These are phyloP conservation scores for Xerocomus brunneocitrinus DNA, from an alignment of 768 basidiomycete genomes.

Conservation along the genomic window DNA sequence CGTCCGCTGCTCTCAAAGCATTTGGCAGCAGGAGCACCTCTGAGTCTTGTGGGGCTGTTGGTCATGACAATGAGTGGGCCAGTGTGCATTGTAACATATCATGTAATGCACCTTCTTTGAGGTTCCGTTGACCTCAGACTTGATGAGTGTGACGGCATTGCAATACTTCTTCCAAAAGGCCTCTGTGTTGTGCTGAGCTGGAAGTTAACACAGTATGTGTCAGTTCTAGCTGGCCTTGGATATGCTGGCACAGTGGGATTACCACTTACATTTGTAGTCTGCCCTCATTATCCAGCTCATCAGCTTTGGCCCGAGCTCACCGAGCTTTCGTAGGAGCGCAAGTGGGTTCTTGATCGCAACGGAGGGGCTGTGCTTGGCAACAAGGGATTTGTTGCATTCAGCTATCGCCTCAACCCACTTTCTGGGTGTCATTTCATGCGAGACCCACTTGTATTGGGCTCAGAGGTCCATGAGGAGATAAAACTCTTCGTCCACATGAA, in stretches of 20 bases:
- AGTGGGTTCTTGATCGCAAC: not conserved
- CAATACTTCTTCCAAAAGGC: not conserved
- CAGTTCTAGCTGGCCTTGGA: too few species aligned
- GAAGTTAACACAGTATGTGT: not conserved
- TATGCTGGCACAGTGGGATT: not conserved
- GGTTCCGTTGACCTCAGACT: not conserved
- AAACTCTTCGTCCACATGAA: not conserved
- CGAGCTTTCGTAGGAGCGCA: slow-evolving; percentile 3
- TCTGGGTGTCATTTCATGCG: not conserved
- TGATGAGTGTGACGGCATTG: not conserved
- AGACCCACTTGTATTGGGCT: not conserved
- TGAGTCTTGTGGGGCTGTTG: too few species aligned
- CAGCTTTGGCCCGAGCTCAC: slow-evolving; percentile 1
- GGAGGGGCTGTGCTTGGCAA: not conserved
- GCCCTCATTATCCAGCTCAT: slow-evolving; percentile 2
- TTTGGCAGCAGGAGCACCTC: too few species aligned
- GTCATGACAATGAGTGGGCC: too few species aligned
- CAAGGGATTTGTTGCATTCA: not conserved
- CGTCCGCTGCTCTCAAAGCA: too few species aligned
- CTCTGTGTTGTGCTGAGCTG: not conserved
- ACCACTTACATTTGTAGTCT: slow-evolving; percentile 12
- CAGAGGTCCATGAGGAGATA: not conserved
- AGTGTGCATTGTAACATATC: too few species aligned
- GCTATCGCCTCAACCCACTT: not conserved
- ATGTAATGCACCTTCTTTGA: too few species aligned